Evolutionary conservation across 108 stramenopile genomes (phyloP).

Genomic region (Nannochloropsis gaditana): DNA sequence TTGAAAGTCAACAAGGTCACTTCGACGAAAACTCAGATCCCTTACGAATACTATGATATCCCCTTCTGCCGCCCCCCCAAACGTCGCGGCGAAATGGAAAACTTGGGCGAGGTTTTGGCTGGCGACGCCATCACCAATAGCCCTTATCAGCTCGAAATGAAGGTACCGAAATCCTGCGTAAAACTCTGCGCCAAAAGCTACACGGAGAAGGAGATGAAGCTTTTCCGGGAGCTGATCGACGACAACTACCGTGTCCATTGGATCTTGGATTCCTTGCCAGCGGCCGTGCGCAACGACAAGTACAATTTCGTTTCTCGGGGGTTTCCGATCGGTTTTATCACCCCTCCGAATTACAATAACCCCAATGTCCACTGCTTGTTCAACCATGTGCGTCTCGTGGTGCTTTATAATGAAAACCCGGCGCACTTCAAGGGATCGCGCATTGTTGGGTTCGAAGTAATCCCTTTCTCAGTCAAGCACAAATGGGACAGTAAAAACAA

Average conservation of each 20-base stretch:
- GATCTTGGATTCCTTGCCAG: conserved; percentile 53
- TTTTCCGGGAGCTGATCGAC: conserved; percentile 71
- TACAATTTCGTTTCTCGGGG: conserved; percentile 66
- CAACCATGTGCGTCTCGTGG: conserved; percentile 82
- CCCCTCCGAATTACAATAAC: conserved; percentile 25
- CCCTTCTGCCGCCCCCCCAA: conserved; percentile 81
- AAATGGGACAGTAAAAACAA: conserved; percentile 31
- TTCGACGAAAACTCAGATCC: conserved; percentile 72
- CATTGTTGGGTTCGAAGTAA: conserved; percentile 85
- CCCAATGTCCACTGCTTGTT: conserved; percentile 59
- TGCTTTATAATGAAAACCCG: conserved; percentile 64
- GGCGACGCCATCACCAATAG: conserved; percentile 38
- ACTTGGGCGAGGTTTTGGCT: conserved; percentile 46
- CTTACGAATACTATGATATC: conserved; percentile 86
- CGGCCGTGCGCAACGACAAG: conserved; percentile 60
- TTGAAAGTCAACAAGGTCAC: conserved; percentile 58
- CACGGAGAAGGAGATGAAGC: conserved; percentile 41
- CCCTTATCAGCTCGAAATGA: conserved; percentile 39
- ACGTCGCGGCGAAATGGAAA: conserved; percentile 27
- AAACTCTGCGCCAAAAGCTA: conserved; percentile 25
- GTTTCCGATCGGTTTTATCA: conserved; percentile 69
- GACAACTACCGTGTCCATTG: conserved; percentile 87
- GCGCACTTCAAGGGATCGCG: conserved; percentile 67
- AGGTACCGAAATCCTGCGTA: conserved; percentile 15
- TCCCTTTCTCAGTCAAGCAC: conserved; percentile 74